These are phyloP conservation scores for Parsonsia alboflavescens DNA, from an alignment of 257 asterid genomes.

Conservation along the genomic window DNA sequence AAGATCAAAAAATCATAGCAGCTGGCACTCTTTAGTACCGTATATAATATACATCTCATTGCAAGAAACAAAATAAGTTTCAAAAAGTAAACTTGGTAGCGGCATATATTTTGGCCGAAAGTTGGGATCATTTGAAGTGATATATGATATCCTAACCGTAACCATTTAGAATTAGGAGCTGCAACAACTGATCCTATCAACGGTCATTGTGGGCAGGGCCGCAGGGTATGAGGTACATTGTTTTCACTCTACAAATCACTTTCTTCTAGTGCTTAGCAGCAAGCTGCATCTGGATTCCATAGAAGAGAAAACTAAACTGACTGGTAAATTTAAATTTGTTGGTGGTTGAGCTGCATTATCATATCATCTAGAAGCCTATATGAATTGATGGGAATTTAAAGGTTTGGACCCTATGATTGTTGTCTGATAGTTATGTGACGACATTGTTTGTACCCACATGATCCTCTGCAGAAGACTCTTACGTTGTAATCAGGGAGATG, in stretches of 20 bases:
- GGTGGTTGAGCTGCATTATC: conserved; percentile 13
- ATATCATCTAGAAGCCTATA: conserved; percentile 3
- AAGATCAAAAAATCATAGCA: neutral
- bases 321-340: neutral
- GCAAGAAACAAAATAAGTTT: neutral
- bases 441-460: neutral
- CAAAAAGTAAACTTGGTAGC: neutral
- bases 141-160: neutral
- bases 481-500: neutral
- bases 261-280: neutral
- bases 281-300: conserved; percentile 21
- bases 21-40: neutral
- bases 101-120: neutral
- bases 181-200: neutral
- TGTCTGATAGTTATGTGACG: neutral
- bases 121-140: neutral
- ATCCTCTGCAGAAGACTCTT: neutral
- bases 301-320: neutral
- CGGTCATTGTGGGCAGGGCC: neutral
- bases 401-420: conserved; percentile 7
- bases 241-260: neutral
- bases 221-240: no score
- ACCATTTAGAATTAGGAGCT: neutral
- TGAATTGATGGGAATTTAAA: neutral
- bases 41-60: neutral